phyloP scores from a whole-genome alignment of 441 rosid species.

The Populus hybrid region DNA sequence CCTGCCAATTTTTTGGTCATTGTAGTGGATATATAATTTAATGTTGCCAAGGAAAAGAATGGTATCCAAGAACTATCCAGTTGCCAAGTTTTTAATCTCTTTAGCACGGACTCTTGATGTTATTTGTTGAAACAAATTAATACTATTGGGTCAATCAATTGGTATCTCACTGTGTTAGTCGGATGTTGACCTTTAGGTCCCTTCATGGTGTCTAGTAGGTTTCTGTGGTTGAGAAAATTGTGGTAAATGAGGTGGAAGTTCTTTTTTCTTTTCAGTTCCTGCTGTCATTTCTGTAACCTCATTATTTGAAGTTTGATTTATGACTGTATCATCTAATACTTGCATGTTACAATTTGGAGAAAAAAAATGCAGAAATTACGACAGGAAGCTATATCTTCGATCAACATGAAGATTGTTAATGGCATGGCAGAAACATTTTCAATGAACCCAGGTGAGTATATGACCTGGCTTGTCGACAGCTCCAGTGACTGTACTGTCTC shows the following conservation, averaged over 20 bases:
- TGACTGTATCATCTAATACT: conserved; percentile 11
- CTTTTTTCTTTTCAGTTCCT: not conserved
- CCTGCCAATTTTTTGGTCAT: not conserved
- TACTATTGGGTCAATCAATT: not conserved
- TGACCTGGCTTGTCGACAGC: conserved; percentile 59
- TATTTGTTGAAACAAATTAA: not conserved
- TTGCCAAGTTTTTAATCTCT: not conserved
- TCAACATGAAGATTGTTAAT: conserved; percentile 65
- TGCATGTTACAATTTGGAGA: not conserved
- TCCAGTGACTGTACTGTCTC: conserved; percentile 49
- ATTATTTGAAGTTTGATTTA: conserved; percentile 4
- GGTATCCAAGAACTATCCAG: not conserved
- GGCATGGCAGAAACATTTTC: conserved; percentile 57
- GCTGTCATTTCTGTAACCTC: not conserved
- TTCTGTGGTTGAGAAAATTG: conserved; percentile 1
- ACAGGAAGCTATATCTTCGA: conserved; percentile 41
- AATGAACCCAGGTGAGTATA: conserved; percentile 44
- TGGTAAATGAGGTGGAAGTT: not conserved
- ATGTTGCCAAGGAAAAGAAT: not conserved
- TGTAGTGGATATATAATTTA: not conserved
- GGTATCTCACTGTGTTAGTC: not conserved
- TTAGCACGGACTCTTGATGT: not conserved
- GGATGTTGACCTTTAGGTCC: not conserved
- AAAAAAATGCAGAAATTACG: conserved; percentile 49
- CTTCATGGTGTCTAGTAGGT: conserved; percentile 13